Base-by-base conservation (phyloP, 192 early-diverging fungal species). In the Pilaira anomala region DNA sequence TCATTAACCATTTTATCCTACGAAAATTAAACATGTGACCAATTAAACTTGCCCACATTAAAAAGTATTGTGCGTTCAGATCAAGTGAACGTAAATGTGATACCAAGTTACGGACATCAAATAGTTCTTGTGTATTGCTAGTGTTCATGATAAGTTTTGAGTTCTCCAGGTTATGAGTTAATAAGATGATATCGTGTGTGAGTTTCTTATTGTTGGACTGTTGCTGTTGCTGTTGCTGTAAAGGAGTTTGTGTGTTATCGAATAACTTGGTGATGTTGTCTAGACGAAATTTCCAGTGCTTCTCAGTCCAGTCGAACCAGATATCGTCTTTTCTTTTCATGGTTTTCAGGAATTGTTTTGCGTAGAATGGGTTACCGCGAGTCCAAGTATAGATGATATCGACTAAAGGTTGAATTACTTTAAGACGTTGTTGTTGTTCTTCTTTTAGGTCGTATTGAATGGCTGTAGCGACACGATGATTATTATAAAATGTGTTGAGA, bases 1-100 rank as follows among this genome's bases (percentile, higher is more conserved):
- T 64, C 55, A 70, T 65, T 14, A 70, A 64, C 48, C 59, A 57
- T 13, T 55, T 54, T 7, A 70, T 44, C 24, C 44, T 26, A n/a
- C 52, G 7, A 50, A 63, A 70, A 11, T 60, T 50, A 59, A 70
- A 70, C 0, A 41, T 21, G 21, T 57, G 65, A 0, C 68, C 68
- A 0, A 70, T 51, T 16, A 70, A 45, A 41, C 57, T 61, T 3
- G 68, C 68, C 68, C 68, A 70, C 55, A 61, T 64, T 6, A 64
- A 33, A 41, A 70, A 64, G 29, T 51, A 12, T 39, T 70, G 68
- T 22, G 57, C 63, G 24, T 49, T 22, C 8, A 18, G 33, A 24
- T 60, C 58, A 2, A 68, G 24, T 4, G 63, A 58, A 14, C 19
- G 52, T 18, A 68, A 18, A 29, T 60, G 67, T 2, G 29, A 46